Percentiles rank a stretch among this genome's conserved stretches.
Conservation (phyloP, 2,329 filamentous ascomycete genomes). For the Diaporthe eres region DNA sequence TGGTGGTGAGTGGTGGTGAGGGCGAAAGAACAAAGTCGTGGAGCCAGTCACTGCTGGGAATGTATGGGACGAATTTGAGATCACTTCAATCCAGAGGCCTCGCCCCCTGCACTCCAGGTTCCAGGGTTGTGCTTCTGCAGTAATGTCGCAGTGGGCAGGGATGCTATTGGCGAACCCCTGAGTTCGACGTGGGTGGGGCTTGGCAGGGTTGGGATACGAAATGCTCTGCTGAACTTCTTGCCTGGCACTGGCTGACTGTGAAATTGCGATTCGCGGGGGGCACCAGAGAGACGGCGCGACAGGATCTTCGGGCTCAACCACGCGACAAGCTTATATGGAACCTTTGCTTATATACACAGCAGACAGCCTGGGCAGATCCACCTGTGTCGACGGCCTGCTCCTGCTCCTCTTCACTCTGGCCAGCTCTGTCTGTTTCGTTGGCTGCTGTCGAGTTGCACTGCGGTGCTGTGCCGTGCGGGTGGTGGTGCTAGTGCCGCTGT, state of each 20-base stretch:
- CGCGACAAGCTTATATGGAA: conserved; percentile 27
- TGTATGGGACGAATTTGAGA: conserved; percentile 20
- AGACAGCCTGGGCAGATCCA: not conserved
- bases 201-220: conserved; percentile 30
- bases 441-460: not conserved
- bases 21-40: conserved; percentile 3
- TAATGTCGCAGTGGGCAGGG: conserved; percentile 25
- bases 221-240: conserved; percentile 21
- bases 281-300: conserved; percentile 24
- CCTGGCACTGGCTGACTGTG: conserved; percentile 25
- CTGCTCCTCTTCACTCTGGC: not conserved
- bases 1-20: conserved; percentile 4
- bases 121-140: not conserved
- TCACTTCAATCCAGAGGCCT: conserved; percentile 17
- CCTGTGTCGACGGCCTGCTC: not conserved
- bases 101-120: conserved; percentile 1
- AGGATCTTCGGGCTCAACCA: not conserved
- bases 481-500: not conserved
- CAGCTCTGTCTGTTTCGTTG: not conserved
- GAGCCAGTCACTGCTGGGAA: conserved; percentile 18
- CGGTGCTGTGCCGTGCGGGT: not conserved
- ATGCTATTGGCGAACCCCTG: conserved; percentile 30
- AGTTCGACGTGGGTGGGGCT: conserved; percentile 13
- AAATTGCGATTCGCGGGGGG: conserved; percentile 30
- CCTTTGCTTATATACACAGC: conserved; percentile 10